phyloP scores from a whole-genome alignment of 2,329 filamentous ascomycete genomes.

The Exophiala sideris region DNA sequence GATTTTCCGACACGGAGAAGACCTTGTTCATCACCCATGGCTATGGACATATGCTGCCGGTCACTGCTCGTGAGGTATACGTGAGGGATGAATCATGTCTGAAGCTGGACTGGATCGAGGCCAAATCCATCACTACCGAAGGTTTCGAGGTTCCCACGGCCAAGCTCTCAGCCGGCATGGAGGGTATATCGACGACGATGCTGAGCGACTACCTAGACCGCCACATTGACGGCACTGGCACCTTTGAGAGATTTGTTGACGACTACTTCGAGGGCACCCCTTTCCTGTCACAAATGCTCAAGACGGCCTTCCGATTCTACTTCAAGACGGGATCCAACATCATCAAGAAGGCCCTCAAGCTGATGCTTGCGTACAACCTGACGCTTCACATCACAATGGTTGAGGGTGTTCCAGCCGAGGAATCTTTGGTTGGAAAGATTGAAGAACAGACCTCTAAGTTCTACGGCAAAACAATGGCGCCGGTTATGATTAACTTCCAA shows the following conservation, averaged over 20 bases:
- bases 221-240: constrained; percentile 84
- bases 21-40: constrained; percentile 93
- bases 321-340: constrained; percentile 81
- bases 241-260: constrained; percentile 90
- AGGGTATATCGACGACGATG: constrained; percentile 76
- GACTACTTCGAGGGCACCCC: constrained; percentile 94
- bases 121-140: constrained; percentile 63
- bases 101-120: constrained; percentile 89
- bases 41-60: constrained; percentile 87
- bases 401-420: constrained; percentile 79
- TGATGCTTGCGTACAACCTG: constrained; percentile 92
- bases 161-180: constrained; percentile 81
- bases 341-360: constrained; percentile 91
- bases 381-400: constrained; percentile 94
- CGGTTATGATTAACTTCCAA: constrained; percentile 99
- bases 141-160: constrained; percentile 85
- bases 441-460: constrained; percentile 82
- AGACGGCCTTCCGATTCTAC: constrained; percentile 93
- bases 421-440: constrained; percentile 74
- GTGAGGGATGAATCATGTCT: constrained; percentile 92
- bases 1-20: constrained; percentile 61
- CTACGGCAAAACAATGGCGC: constrained; percentile 84
- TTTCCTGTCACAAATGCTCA: constrained; percentile 92
- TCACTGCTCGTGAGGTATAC: constrained; percentile 90
- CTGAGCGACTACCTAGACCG: constrained; percentile 91